Evolutionary conservation across 345 rosid species (phyloP).

Genomic region (Populus pruinosa): DNA sequence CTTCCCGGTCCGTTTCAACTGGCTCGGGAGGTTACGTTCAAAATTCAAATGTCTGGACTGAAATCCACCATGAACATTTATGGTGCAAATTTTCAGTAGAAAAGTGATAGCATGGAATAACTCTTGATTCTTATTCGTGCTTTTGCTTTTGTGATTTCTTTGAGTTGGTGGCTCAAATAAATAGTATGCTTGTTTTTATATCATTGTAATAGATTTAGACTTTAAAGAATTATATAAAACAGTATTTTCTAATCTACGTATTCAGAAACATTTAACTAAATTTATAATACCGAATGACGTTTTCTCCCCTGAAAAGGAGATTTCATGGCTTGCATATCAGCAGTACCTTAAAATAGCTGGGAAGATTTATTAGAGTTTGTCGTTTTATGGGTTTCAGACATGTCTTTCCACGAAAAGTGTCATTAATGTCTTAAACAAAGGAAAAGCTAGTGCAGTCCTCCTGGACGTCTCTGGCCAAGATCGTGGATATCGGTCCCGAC

Average conservation of each 20-base stretch:
- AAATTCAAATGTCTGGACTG: neutral
- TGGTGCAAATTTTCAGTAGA: neutral
- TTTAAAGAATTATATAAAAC: no score
- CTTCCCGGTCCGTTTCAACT: neutral
- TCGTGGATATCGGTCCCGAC: no score
- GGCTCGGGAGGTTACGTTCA: neutral
- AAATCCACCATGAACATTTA: neutral
- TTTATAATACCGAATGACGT: no score
- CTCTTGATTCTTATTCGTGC: no score
- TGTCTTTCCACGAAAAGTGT: neutral
- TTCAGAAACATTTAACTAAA: no score
- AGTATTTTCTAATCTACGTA: no score
- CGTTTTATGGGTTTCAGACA: neutral
- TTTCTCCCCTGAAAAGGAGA: no score
- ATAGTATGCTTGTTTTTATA: no score
- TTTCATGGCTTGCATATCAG: neutral
- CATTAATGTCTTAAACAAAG: neutral
- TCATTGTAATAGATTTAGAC: no score
- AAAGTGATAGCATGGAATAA: neutral
- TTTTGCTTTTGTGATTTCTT: no score
- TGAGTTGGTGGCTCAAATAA: no score
- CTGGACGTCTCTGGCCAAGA: neutral
- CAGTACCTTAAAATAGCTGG: neutral
- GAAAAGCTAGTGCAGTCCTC: neutral
- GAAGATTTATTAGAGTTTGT: neutral